Evolutionary conservation across 2,329 filamentous ascomycete species (phyloP).

Genomic region (Tympanopsis confertula): DNA sequence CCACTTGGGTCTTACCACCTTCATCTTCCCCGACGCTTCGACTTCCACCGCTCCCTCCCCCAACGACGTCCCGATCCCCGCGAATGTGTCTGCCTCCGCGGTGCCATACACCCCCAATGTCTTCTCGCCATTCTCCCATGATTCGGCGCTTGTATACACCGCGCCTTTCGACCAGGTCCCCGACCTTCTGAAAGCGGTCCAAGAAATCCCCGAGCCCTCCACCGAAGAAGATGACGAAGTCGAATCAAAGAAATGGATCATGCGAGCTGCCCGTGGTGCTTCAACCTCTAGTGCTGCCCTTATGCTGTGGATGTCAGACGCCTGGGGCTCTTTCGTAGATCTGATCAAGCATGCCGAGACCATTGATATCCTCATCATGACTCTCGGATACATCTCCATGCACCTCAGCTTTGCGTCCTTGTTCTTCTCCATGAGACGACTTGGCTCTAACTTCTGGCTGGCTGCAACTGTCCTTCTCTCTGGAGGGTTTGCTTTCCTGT

Average conservation of each 20-base stretch:
- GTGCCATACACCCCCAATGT: slow-evolving; percentile 54
- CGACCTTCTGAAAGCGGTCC: slow-evolving; percentile 45
- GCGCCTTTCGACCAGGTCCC: slow-evolving; percentile 46
- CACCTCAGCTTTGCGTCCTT: slow-evolving; percentile 66
- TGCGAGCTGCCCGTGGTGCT: slow-evolving; percentile 45
- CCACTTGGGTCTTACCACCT: slow-evolving; percentile 52
- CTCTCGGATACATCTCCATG: slow-evolving; percentile 64
- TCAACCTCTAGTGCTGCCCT: slow-evolving; percentile 28
- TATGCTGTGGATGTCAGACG: slow-evolving; percentile 44
- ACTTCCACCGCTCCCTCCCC: slow-evolving; percentile 37
- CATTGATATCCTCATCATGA: slow-evolving; percentile 67
- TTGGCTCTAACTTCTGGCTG: slow-evolving; percentile 68
- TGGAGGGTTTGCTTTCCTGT: slow-evolving; percentile 61
- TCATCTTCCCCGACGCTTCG: slow-evolving; percentile 54
- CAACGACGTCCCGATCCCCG: slow-evolving; percentile 38
- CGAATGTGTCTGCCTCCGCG: slow-evolving; percentile 42
- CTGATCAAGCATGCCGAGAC: slow-evolving; percentile 51
- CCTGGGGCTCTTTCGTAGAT: slow-evolving; percentile 55
- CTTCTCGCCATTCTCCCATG: slow-evolving; percentile 52
- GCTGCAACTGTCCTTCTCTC: slow-evolving; percentile 59
- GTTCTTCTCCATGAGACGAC: slow-evolving; percentile 62
- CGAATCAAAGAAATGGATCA: slow-evolving; percentile 58
- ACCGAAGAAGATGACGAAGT: slow-evolving; percentile 19
- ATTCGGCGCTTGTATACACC: slow-evolving; percentile 51
- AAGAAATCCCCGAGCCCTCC: slow-evolving; percentile 47